Percentiles rank a stretch among this genome's conserved stretches.
These are phyloP conservation scores for Pythium dissimile DNA, from an alignment of 352 stramenopile species.

Conservation along the genomic window DNA sequence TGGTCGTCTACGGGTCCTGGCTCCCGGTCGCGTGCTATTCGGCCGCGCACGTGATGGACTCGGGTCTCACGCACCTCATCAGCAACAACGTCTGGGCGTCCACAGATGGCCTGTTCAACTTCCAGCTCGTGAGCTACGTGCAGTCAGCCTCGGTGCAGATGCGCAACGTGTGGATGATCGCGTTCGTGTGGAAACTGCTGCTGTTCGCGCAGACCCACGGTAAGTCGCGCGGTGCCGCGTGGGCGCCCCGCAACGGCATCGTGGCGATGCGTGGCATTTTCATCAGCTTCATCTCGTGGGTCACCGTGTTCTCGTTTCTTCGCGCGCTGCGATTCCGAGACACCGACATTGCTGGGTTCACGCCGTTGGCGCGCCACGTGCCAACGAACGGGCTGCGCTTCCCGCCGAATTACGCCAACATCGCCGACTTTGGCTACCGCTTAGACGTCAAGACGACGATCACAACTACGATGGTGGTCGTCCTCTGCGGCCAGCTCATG, in stretches of 20 bases:
- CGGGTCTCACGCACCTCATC: slow-evolving; percentile 20
- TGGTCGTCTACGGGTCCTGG: slow-evolving; percentile 27
- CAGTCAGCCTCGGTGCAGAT: slow-evolving; percentile 29
- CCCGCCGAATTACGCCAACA: not conserved
- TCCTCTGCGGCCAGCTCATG: not conserved
- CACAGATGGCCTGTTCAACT: slow-evolving; percentile 18
- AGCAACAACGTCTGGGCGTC: slow-evolving; percentile 23
- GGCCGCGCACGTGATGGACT: slow-evolving; percentile 27
- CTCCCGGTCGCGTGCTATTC: slow-evolving; percentile 26
- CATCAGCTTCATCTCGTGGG: slow-evolving; percentile 20
- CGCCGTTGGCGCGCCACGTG: not conserved
- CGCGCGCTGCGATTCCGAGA: slow-evolving; percentile 14
- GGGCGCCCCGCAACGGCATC: slow-evolving; percentile 14
- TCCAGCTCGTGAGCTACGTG: slow-evolving; percentile 21
- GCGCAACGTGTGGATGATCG: slow-evolving; percentile 38
- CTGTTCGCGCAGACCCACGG: slow-evolving; percentile 1
- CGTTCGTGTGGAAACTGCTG: slow-evolving; percentile 19
- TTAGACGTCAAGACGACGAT: slow-evolving; percentile 10
- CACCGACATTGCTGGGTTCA: slow-evolving; percentile 4
- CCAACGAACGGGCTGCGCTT: not conserved
- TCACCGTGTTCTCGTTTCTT: slow-evolving; percentile 25
- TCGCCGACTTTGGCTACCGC: slow-evolving; percentile 13
- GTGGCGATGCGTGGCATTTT: slow-evolving; percentile 19
- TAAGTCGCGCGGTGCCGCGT: slow-evolving; percentile 1
- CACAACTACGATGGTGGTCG: not conserved